Evolutionary conservation across 139 green algal species (phyloP), one percentile per base, ranked within the genome.

Genomic region (Astrephomene gubernaculifera): DNA sequence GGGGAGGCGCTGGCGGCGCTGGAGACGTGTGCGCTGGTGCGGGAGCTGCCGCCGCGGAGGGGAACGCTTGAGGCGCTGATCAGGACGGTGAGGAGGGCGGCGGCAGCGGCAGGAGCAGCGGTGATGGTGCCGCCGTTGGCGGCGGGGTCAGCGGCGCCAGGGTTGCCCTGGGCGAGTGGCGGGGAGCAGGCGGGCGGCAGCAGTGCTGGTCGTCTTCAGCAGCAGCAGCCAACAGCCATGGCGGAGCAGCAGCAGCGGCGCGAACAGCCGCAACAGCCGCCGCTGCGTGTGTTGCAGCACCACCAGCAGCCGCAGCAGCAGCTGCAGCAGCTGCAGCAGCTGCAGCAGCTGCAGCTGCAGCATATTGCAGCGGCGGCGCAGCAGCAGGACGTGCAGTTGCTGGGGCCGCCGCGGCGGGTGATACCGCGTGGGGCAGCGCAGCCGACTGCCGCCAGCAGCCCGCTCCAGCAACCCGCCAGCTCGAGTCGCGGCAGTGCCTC

Each of bases 1-100:
- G 53, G 7, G 2, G 78, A 84, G 63, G 78, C 78, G 43, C 78
- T 84, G 78, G 78, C 78, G 78, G 78, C 78, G 41, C 78, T 84
- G 60, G 78, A 84, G 60, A 65, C 78, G 44, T 84, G 78, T 31
- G 43, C 63, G 9, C 61, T 52, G n/a, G 78, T 69, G 63, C 54
- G 78, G 33, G 60, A 61, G 43, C 61, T 84, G 60, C 78, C 78
- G 43, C 43, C 0, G 61, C 41, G 78, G n/a, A n/a, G n/a, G 43
- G 9, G 19, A 7, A 65, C 63, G 10, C 67, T 53, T 2, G 78
- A 84, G 31, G 78, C 43, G n/a, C 43, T 84, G 39, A n/a, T 84
- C 43, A 61, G 78, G 1, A 74, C 61, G 31, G 44, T 84, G 8
- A 61, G 78, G 22, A 43, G 61, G 1, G 78, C 63, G 4, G 78